These are phyloP conservation scores for Dendrostoma leiphaemia DNA, from an alignment of 2,329 filamentous ascomycete genomes.

Conservation along the genomic window DNA sequence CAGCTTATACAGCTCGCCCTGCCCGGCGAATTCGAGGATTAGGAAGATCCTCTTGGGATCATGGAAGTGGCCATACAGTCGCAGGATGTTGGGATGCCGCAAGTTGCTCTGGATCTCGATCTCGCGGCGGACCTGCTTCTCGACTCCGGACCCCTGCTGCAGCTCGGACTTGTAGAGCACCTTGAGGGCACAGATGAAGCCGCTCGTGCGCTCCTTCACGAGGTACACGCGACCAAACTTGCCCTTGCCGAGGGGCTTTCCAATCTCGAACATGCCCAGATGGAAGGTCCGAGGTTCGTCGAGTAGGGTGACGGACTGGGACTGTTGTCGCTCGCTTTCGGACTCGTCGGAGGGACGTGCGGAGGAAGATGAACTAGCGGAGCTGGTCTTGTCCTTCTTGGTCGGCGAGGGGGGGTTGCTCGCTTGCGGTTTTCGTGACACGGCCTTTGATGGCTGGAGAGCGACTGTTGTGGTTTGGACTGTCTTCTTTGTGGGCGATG, in stretches of 20 bases:
- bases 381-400: constrained; percentile 45
- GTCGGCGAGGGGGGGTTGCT: constrained; percentile 49
- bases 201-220: constrained; percentile 72
- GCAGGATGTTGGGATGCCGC: constrained; percentile 80
- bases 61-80: constrained; percentile 85
- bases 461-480: constrained; percentile 54
- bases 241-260: constrained; percentile 79
- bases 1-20: constrained; percentile 87
- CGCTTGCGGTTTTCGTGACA: constrained; percentile 46
- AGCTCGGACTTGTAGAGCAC: constrained; percentile 83
- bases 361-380: constrained; percentile 26
- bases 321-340: constrained; percentile 49
- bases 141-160: constrained; percentile 71
- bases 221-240: constrained; percentile 88
- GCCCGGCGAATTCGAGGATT: constrained; percentile 82
- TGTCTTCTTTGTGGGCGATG: constrained; percentile 19
- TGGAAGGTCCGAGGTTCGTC: constrained; percentile 66
- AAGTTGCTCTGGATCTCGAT: constrained; percentile 90
- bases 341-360: constrained; percentile 47
- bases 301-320: constrained; percentile 48
- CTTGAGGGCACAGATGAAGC: constrained; percentile 84
- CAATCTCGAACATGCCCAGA: constrained; percentile 92
- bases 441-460: constrained; percentile 64
- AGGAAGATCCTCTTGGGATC: constrained; percentile 85
- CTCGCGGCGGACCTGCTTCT: constrained; percentile 84